Base-by-base conservation (phyloP, 2,329 filamentous ascomycete species). In the Blumeriella jaapii region DNA sequence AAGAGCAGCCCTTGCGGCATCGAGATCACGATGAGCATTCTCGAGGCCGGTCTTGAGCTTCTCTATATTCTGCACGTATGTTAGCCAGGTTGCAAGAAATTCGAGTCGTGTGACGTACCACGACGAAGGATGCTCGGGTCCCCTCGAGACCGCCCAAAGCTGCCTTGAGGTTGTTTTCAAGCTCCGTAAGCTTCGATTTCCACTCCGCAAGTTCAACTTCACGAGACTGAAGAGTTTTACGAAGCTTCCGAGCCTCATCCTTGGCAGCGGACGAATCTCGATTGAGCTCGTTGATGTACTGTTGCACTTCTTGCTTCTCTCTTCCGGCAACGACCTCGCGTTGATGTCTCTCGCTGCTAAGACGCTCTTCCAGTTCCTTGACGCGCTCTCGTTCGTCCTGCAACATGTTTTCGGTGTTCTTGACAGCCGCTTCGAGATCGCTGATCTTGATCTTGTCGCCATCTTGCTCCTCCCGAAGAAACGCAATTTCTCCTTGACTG, bases 371-470 rank as follows among this genome's bases (percentile, higher is more conserved):
- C 17, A 87, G 64, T 49, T 86, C 82, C 51, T 65, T 68, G 12
- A 69, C 67, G 29, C 74, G 77, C 41, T 95, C 87, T 58, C 80
- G 82, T 58, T 94, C 86, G 33, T 91, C 86, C 38, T 81, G 74
- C n/a, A 94, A 63, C 31, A 66, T 74, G 52, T 85, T 75, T 55
- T 93, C 82, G n/a, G 77, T 71, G 38, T 75, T 80, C 50, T 83
- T 82, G 23, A 95, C 63, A 10, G 79, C 76, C 6, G 84, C 82
- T 54, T 96, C 87, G 6, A 96, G 67, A 53, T 96, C 86, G 23
- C 89, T 85, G 51, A 98, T 96, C 60, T 86, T 87, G 56, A 98
- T 93, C 68, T 98, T 98, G 64, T 98, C 91, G 12, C 74, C 75
- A 59, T 98, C 91, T 59, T 98, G 91, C 62, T 98, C 91, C 55